Evolutionary conservation across 805 yeast genomes (phyloP).

Genomic region (Scheffersomyces spartinae): DNA sequence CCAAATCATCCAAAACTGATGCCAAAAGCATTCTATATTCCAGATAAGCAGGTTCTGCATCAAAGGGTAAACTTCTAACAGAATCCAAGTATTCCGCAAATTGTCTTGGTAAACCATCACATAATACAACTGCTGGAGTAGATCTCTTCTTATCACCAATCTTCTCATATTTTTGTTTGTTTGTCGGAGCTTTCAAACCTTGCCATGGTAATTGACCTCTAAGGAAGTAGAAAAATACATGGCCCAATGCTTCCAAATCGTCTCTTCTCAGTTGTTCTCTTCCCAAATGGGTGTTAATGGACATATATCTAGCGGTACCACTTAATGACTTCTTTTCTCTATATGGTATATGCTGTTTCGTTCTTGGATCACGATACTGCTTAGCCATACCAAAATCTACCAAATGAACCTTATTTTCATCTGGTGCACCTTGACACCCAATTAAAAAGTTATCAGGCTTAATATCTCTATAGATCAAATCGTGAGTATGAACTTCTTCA

Average conservation of each 20-base stretch:
- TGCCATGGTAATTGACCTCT: conserved; percentile 84
- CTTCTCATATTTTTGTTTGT: conserved; percentile 71
- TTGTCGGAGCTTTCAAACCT: conserved; percentile 82
- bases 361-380: conserved; percentile 69
- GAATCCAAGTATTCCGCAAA: conserved; percentile 64
- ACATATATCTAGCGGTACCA: conserved; percentile 84
- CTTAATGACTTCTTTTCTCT: conserved; percentile 69
- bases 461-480: conserved; percentile 68
- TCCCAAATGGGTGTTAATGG: conserved; percentile 79
- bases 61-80: conserved; percentile 61
- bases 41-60: conserved; percentile 70
- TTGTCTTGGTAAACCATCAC: conserved; percentile 57
- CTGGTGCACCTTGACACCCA: conserved; percentile 47
- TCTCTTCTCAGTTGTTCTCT: conserved; percentile 78
- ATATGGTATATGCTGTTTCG: conserved; percentile 74
- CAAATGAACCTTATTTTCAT: conserved; percentile 57
- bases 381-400: conserved; percentile 87
- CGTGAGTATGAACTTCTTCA: conserved; percentile 65
- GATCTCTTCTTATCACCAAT: conserved; percentile 73
- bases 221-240: conserved; percentile 68
- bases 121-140: conserved; percentile 49
- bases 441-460: conserved; percentile 77
- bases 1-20: conserved; percentile 44
- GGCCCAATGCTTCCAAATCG: conserved; percentile 73
- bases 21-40: conserved; percentile 52